phyloP scores from a whole-genome alignment of 192 early-diverging fungal genomes.

The Diversispora eburnea region DNA sequence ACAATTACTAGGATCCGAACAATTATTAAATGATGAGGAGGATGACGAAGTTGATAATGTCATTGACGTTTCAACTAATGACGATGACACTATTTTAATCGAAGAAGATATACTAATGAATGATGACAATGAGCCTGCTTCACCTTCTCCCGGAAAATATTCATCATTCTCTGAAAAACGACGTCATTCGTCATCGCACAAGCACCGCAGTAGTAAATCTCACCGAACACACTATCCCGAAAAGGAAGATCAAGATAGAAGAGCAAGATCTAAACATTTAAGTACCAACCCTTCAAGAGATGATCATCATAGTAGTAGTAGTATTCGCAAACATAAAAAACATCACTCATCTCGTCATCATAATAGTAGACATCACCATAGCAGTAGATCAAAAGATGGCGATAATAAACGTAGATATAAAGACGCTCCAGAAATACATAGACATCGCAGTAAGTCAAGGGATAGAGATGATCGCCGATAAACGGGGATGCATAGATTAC shows the following conservation, averaged over 20 bases:
- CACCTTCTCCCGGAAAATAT: slow-evolving; percentile 8
- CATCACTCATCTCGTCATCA: slow-evolving; percentile 12
- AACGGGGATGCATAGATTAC: background rate
- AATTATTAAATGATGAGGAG: background rate
- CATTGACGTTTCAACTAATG: slow-evolving; percentile 18
- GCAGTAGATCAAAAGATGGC: slow-evolving; percentile 12
- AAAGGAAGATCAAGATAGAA: slow-evolving; percentile 9
- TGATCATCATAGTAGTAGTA: slow-evolving; percentile 6
- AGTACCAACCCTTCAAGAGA: slow-evolving; percentile 8
- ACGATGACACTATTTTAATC: background rate
- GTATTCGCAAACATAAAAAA: slow-evolving; percentile 7
- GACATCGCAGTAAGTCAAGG: too few relatives aligned
- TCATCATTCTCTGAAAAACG: slow-evolving; percentile 3
- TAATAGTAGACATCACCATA: background rate
- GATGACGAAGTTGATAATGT: slow-evolving; percentile 10
- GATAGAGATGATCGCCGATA: too few relatives aligned
- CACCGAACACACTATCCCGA: slow-evolving; percentile 19
- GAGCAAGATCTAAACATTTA: slow-evolving; percentile 1
- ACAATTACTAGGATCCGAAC: background rate
- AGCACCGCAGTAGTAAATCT: slow-evolving; percentile 4
- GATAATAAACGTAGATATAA: background rate
- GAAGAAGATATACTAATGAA: background rate
- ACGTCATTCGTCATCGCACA: slow-evolving; percentile 11
- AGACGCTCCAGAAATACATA: too few relatives aligned
- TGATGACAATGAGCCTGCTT: background rate